A percentile compares a stretch with the other conserved stretches of the same genome.
Evolutionary conservation across 768 basidiomycete species (phyloP).

Genomic region (Pulveroboletus ravenelii): DNA sequence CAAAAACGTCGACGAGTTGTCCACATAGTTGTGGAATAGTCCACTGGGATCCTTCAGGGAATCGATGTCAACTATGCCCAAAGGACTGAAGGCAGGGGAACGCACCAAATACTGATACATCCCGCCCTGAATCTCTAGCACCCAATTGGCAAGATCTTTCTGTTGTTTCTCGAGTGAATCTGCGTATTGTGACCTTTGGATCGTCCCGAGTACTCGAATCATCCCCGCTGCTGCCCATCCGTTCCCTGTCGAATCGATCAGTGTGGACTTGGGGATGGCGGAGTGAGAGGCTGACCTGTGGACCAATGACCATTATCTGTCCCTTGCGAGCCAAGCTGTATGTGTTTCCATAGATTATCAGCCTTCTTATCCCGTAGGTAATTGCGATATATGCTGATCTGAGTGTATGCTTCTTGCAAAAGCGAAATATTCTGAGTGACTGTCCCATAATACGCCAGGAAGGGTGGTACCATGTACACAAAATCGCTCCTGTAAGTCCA

Average conservation of each 20-base stretch:
- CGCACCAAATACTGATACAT: slow-evolving; percentile 62
- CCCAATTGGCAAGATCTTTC: slow-evolving; percentile 58
- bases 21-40: slow-evolving; percentile 68
- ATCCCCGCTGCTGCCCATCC: slow-evolving; percentile 90
- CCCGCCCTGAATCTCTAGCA: slow-evolving; percentile 65
- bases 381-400: slow-evolving; percentile 66
- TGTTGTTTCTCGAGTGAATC: slow-evolving; percentile 47
- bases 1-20: slow-evolving; percentile 54
- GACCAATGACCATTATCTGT: slow-evolving; percentile 75
- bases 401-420: slow-evolving; percentile 60
- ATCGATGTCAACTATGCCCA: neutral
- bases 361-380: slow-evolving; percentile 52
- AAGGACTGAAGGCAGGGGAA: slow-evolving; percentile 2
- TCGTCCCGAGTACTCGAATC: slow-evolving; percentile 74
- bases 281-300: slow-evolving; percentile 45
- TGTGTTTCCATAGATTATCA: slow-evolving; percentile 70
- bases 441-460: slow-evolving; percentile 80
- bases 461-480: slow-evolving; percentile 83
- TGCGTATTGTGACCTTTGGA: slow-evolving; percentile 56
- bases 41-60: slow-evolving; percentile 8
- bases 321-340: slow-evolving; percentile 49
- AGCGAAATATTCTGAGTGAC: slow-evolving; percentile 52
- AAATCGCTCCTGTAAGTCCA: slow-evolving; percentile 59
- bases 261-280: neutral
- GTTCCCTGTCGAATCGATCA: slow-evolving; percentile 49